Evolutionary conservation across 1,284 basidiomycete species (phyloP).

Genomic region (Heliocybe sulcata): DNA sequence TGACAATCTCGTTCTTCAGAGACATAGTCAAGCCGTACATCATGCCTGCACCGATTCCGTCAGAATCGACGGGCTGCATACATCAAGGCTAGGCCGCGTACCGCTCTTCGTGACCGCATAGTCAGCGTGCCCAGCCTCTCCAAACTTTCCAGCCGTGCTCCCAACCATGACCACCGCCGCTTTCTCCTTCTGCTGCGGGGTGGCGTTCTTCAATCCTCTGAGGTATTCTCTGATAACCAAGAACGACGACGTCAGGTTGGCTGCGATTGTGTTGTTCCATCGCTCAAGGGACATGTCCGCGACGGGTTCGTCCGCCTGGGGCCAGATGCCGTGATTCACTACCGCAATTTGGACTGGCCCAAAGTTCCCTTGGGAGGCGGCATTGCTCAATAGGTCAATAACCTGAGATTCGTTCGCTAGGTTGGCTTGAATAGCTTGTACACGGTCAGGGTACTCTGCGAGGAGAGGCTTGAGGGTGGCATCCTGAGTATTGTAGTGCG

Average conservation of each 20-base stretch:
- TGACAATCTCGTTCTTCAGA: conserved; percentile 77
- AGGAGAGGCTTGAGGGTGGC: conserved; percentile 36
- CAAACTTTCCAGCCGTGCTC: conserved; percentile 67
- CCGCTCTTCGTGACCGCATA: conserved; percentile 35
- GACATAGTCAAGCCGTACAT: conserved; percentile 68
- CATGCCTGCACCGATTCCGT: conserved; percentile 36
- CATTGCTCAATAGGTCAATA: conserved; percentile 31
- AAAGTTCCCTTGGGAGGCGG: conserved; percentile 25
- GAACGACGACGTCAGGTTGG: conserved; percentile 66
- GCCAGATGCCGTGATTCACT: conserved; percentile 63
- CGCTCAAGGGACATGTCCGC: conserved; percentile 54
- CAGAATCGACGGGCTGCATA: not conserved
- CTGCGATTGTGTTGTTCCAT: conserved; percentile 57
- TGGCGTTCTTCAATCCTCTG: conserved; percentile 33
- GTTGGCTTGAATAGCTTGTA: conserved; percentile 46
- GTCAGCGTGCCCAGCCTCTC: conserved; percentile 62
- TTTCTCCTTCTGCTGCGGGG: conserved; percentile 35
- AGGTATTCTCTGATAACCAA: conserved; percentile 59
- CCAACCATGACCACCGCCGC: conserved; percentile 62
- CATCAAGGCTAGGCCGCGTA: conserved; percentile 5
- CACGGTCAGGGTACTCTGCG: conserved; percentile 24
- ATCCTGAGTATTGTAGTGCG: conserved; percentile 60
- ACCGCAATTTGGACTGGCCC: conserved; percentile 49
- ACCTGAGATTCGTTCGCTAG: conserved; percentile 52
- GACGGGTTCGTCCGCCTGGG: conserved; percentile 37